Evolutionary conservation across 208 protist genomes (phyloP), one percentile per base, ranked within the genome.

Genomic region (Angomonas deanei): DNA sequence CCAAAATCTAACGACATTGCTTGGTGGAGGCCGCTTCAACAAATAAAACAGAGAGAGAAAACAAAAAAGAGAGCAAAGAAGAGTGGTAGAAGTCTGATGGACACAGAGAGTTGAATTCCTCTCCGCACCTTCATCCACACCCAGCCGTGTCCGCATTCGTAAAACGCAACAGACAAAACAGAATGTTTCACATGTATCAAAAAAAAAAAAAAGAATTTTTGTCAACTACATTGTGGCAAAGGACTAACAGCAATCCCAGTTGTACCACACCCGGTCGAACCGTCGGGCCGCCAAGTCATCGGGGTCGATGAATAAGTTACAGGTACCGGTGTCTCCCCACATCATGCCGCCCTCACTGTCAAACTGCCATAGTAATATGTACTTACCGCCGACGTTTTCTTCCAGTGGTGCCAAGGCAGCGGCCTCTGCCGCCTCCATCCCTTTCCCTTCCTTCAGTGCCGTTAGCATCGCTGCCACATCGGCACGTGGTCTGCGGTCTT

Each of bases 231-330:
- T 42, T 42, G 36, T 8, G 15, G 36, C 8, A 8, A 42, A n/a
- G 36, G 8, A n/a, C 47, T 61, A 68, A 32, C 56, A 71, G 30
- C 66, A 71, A 33, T 71, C 66, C 66, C 66, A 71, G 36, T 33
- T 66, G 66, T 46, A 71, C 58, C 59, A 71, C 0, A 59, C 58
- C 3, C 39, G 21, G 52, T 63, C 59, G 42, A 71, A 71, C 6
- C 46, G 6, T 21, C 50, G 28, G 10, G 15, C 26, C n/a, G 30
- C 38, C n/a, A 71, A 23, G 53, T 71, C 58, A 13, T 50, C 56
- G 5, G 36, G 24, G 1, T 30, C 17, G 36, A 71, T 71, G 52
- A 71, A 71, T 23, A 71, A 57, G 49, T 65, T 65, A 10, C 53
- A 48, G 19, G 53, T 31, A 28, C 66, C 66, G 17, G 59, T 30